Evolutionary conservation across 2,329 filamentous ascomycete species (phyloP).

Genomic region (Phymatotrichopsis omnivora): DNA sequence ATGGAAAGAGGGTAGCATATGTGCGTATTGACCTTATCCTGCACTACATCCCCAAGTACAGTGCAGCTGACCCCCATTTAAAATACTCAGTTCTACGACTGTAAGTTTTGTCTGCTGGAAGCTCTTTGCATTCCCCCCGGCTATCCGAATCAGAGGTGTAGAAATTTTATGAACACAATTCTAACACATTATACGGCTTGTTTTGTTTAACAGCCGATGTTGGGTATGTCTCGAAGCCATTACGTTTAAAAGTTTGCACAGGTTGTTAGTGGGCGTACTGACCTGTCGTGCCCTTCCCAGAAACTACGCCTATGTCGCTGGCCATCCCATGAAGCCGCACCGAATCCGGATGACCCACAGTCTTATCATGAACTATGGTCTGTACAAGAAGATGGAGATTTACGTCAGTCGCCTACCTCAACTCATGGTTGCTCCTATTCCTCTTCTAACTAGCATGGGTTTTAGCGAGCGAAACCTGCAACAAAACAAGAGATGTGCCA

Average conservation of each 20-base stretch:
- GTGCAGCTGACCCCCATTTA: conserved; percentile 10
- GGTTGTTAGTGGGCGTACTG: conserved; percentile 1
- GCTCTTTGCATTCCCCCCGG: conserved; percentile 6
- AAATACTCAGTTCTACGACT: conserved; percentile 31
- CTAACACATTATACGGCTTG: conserved; percentile 17
- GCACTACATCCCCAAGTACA: neutral
- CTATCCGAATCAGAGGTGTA: neutral
- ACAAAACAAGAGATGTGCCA: conserved; percentile 63
- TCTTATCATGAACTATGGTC: conserved; percentile 60
- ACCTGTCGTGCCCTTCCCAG: conserved; percentile 34
- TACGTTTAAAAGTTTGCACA: neutral
- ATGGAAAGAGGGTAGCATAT: conserved; percentile 31
- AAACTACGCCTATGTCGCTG: conserved; percentile 49
- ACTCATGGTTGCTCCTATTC: conserved; percentile 2
- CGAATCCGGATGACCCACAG: conserved; percentile 57
- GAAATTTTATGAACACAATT: neutral
- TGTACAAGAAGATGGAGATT: conserved; percentile 66
- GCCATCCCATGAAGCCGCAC: conserved; percentile 51
- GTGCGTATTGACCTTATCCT: conserved; percentile 22
- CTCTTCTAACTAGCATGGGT: conserved; percentile 6
- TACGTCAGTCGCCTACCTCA: conserved; percentile 42
- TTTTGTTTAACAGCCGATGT: conserved; percentile 28
- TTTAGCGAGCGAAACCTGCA: conserved; percentile 47
- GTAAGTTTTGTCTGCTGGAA: conserved; percentile 26
- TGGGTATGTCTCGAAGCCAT: conserved; percentile 28